phyloP scores from a whole-genome alignment of 1,139 yeast genomes.

The Pichia sp. region DNA sequence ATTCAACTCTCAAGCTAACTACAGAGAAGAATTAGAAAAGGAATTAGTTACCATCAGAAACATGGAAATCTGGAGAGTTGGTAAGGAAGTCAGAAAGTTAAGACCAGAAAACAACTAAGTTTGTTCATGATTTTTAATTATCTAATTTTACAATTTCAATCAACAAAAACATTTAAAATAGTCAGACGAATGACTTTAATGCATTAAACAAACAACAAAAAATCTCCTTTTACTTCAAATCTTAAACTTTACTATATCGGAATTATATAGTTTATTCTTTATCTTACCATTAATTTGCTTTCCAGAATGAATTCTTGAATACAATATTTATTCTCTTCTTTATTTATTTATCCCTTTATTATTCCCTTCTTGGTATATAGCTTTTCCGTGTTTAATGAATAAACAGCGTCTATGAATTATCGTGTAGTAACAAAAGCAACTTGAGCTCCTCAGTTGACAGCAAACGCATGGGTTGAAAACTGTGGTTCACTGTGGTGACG shows the following conservation, averaged over 20 bases:
- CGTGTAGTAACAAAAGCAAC: too few species aligned
- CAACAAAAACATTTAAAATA: not conserved
- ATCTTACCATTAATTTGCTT: slow-evolving; percentile 3
- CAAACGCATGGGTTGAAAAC: not conserved
- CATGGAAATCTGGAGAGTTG: slow-evolving; percentile 99
- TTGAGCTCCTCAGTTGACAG: too few species aligned
- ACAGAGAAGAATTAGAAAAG: slow-evolving; percentile 94
- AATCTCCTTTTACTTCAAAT: too few species aligned
- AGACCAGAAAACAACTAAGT: slow-evolving; percentile 96
- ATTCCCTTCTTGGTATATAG: slow-evolving; percentile 21
- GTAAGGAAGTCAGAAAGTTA: slow-evolving; percentile 99
- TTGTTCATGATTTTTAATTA: not conserved
- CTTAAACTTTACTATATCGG: slow-evolving; percentile 4
- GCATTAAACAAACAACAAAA: not conserved
- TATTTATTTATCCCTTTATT: slow-evolving; percentile 1
- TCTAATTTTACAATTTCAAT: not conserved
- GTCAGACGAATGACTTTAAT: slow-evolving; percentile 12
- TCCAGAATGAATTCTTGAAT: not conserved
- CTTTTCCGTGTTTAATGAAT: slow-evolving; percentile 33
- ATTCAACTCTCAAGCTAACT: slow-evolving; percentile 96
- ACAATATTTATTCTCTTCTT: not conserved
- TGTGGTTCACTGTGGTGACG: not conserved
- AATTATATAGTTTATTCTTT: slow-evolving; percentile 8
- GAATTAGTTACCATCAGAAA: slow-evolving; percentile 92
- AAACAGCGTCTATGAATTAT: slow-evolving; percentile 24